Base-by-base conservation (phyloP, 176 grass and related monocot genomes). In the Guadua angustifolia region DNA sequence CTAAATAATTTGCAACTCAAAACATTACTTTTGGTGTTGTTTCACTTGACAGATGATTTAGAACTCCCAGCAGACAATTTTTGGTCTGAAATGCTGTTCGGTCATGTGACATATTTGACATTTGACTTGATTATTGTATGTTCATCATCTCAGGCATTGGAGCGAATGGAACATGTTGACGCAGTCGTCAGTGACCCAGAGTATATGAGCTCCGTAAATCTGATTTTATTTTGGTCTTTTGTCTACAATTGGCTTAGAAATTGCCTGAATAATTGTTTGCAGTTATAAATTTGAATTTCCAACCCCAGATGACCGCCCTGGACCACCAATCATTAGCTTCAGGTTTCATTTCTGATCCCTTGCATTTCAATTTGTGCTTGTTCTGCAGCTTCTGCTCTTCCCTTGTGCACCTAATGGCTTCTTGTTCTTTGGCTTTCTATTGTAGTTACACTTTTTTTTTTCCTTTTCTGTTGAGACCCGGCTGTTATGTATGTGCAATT, bases 251-350 rank as follows among this genome's bases (percentile, higher is more conserved):
- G 58, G 51, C 71, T 91, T 67, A 91, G 17, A 12, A 88, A 38
- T 78, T 64, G 4, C 51, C 19, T 42, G 18, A 43, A 22, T 87
- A 83, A 70, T 75, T 58, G 29, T 67, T 85, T 81, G 73, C 89
- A 98, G 95, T 88, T 98, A 98, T 82, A 98, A 98, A 76, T 98
- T 98, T 89, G 95, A 98, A 60, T 98, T 98, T 83, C 95, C 92
- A 60, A 98, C 95, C 39, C 92, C 92, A 53, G 95, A 98, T 85
- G 95, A 98, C 63, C 86, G 87, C 29, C 95, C 95, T 32, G 95
- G 95, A 74, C 92, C 82, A 75, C 95, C 95, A 79, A 98, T 98
- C 62, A 98, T 98, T 75, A 98, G 95, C 87, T 98, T 98, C 92
- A 98, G 92, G 95, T 98, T 86, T 85, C 51, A 36, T 65, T 89